phyloP scores from a whole-genome alignment of 1,284 basidiomycete genomes.

The Rhodotorula sp. region DNA sequence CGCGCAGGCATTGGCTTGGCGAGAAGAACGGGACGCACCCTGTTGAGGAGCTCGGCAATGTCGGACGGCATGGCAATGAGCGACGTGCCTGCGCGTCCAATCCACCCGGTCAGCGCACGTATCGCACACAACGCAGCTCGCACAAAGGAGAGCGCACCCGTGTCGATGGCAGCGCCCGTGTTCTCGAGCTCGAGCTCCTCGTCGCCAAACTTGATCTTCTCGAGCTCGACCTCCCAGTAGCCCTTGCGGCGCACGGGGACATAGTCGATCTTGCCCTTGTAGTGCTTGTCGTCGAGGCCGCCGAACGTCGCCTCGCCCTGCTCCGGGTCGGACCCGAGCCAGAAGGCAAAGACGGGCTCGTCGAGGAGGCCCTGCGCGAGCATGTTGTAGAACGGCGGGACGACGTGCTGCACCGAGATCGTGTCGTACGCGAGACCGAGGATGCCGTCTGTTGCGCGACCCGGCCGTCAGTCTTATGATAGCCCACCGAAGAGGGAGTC shows the following conservation, averaged over 20 bases:
- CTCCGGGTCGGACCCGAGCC: conserved; percentile 78
- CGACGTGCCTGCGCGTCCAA: conserved; percentile 63
- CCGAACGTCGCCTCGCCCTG: conserved; percentile 94
- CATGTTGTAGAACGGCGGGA: conserved; percentile 96
- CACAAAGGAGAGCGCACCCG: conserved; percentile 68
- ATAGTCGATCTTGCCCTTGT: conserved; percentile 79
- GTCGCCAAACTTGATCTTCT: conserved; percentile 59
- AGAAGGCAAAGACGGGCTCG: conserved; percentile 90
- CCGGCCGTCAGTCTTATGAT: conserved; percentile 56
- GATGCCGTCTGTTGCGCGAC: conserved; percentile 70
- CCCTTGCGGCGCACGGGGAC: conserved; percentile 93
- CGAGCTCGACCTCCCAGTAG: conserved; percentile 66
- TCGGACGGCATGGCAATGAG: conserved; percentile 90
- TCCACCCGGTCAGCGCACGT: neutral
- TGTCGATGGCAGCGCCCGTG: conserved; percentile 92
- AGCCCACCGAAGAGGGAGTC: neutral
- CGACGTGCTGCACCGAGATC: conserved; percentile 90
- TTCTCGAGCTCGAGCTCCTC: conserved; percentile 77
- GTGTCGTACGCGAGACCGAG: conserved; percentile 94
- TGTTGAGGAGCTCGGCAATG: conserved; percentile 96
- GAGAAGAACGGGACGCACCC: conserved; percentile 49
- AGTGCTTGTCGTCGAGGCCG: conserved; percentile 79
- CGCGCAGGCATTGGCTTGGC: neutral
- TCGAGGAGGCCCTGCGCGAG: conserved; percentile 80
- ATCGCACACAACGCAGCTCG: neutral